Evolutionary conservation across 345 rosid genomes (phyloP).

Genomic region (Conringia planisiliqua): DNA sequence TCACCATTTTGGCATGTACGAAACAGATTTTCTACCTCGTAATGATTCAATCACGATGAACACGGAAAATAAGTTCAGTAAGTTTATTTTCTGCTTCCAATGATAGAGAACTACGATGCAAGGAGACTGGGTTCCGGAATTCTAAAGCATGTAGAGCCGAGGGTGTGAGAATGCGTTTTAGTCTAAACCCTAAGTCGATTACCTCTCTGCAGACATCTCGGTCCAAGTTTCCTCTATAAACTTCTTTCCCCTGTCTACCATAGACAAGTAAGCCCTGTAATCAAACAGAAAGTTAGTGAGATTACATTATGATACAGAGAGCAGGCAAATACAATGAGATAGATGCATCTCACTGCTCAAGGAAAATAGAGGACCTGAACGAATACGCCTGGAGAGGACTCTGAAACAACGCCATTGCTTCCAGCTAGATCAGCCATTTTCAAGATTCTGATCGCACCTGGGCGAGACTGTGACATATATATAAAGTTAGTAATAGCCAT

Average conservation of each 20-base stretch:
- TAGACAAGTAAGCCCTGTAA: slow-evolving; percentile 92
- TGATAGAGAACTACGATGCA: background rate
- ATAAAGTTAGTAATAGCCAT: slow-evolving; percentile 5
- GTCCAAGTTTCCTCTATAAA: slow-evolving; percentile 76
- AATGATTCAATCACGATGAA: background rate
- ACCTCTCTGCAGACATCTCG: slow-evolving; percentile 85
- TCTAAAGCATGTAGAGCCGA: background rate
- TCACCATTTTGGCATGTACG: background rate
- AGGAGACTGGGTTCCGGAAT: background rate
- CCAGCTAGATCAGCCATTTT: slow-evolving; percentile 72
- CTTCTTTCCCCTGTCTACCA: slow-evolving; percentile 84
- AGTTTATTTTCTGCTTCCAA: too few relatives aligned
- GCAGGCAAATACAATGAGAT: background rate
- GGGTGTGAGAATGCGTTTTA: background rate
- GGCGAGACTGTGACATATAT: slow-evolving; percentile 61
- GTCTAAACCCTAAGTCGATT: slow-evolving; percentile 9
- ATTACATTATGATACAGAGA: background rate
- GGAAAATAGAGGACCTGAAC: slow-evolving; percentile 60
- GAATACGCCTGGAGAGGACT: slow-evolving; percentile 82
- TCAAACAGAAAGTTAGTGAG: slow-evolving; percentile 23
- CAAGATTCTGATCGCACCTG: slow-evolving; percentile 58
- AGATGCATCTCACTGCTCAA: background rate
- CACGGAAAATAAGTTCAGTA: background rate
- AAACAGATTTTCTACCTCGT: background rate
- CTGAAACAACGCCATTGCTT: slow-evolving; percentile 68